Percentiles rank a stretch among this genome's conserved stretches.
Evolutionary conservation across 495 filamentous ascomycete genomes (phyloP).

Genomic region (Talaromyces thailandensis): DNA sequence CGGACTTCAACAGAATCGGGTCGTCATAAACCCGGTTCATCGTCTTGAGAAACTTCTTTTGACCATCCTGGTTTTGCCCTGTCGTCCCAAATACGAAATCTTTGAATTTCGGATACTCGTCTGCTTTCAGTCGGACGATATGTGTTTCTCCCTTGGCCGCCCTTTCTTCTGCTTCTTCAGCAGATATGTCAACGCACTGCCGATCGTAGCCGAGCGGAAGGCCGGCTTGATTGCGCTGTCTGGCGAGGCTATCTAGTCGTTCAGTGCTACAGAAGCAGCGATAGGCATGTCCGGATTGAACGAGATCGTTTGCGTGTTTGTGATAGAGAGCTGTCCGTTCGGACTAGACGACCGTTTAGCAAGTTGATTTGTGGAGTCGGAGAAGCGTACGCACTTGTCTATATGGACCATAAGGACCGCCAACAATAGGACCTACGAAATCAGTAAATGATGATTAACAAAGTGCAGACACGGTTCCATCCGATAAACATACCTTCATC

Average conservation of each 20-base stretch:
- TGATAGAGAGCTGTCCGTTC: constrained; percentile 69
- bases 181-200: constrained; percentile 57
- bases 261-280: constrained; percentile 84
- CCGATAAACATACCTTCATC: constrained; percentile 62
- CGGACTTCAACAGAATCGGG: constrained; percentile 80
- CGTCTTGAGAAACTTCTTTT: constrained; percentile 26
- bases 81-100: constrained; percentile 74
- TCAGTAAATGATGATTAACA: background rate
- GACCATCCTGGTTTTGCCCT: constrained; percentile 31
- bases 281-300: constrained; percentile 68
- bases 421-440: constrained; percentile 60
- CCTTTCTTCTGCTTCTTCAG: constrained; percentile 57
- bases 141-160: constrained; percentile 60
- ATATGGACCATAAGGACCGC: constrained; percentile 77
- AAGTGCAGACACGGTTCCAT: background rate
- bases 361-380: background rate
- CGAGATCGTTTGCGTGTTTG: constrained; percentile 59
- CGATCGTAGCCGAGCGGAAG: constrained; percentile 67
- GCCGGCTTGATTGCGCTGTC: constrained; percentile 47
- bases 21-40: constrained; percentile 54
- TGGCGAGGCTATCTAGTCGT: constrained; percentile 55
- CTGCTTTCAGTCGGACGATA: constrained; percentile 65
- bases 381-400: constrained; percentile 50
- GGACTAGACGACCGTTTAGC: constrained; percentile 43
- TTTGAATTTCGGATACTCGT: constrained; percentile 48